These are phyloP conservation scores for Aspergillus carlsbadensis DNA, from an alignment of 495 filamentous ascomycete genomes.

Conservation along the genomic window DNA sequence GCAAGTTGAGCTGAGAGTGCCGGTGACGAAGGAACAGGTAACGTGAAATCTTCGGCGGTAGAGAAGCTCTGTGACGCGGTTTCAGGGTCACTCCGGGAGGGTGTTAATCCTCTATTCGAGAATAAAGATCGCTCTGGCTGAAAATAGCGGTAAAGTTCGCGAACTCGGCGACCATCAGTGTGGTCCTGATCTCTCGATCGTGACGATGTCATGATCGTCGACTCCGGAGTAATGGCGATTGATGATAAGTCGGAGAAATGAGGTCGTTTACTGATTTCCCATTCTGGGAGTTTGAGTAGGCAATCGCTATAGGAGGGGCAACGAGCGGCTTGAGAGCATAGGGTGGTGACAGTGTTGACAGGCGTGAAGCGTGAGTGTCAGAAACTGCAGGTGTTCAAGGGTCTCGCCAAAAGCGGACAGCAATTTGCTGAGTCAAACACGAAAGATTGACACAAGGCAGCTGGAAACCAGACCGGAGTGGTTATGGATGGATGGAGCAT, in stretches of 20 bases:
- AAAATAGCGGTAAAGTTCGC: slow-evolving; percentile 50
- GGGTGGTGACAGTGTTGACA: not conserved
- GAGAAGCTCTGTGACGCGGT: not conserved
- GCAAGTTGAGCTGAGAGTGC: slow-evolving; percentile 15
- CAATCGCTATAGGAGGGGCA: not conserved
- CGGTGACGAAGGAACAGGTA: slow-evolving; percentile 13
- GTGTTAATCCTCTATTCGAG: slow-evolving; percentile 6
- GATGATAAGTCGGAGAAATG: not conserved
- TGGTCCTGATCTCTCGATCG: slow-evolving; percentile 21
- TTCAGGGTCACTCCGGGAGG: slow-evolving; percentile 7
- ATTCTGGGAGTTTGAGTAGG: not conserved
- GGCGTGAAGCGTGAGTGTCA: not conserved
- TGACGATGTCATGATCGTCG: slow-evolving; percentile 16
- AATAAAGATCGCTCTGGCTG: slow-evolving; percentile 28
- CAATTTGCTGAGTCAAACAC: not conserved
- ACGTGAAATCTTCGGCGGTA: not conserved
- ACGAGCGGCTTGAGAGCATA: too few relatives aligned
- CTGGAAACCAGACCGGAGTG: not conserved
- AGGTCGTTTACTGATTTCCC: not conserved
- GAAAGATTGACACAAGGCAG: not conserved
- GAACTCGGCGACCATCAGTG: slow-evolving; percentile 35
- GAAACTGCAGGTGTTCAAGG: not conserved
- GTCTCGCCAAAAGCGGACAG: not conserved
- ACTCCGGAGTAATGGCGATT: not conserved
- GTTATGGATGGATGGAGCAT: not conserved